Evolutionary conservation across 2,329 filamentous ascomycete species (phyloP).

Genomic region (Fusarium chaquense): DNA sequence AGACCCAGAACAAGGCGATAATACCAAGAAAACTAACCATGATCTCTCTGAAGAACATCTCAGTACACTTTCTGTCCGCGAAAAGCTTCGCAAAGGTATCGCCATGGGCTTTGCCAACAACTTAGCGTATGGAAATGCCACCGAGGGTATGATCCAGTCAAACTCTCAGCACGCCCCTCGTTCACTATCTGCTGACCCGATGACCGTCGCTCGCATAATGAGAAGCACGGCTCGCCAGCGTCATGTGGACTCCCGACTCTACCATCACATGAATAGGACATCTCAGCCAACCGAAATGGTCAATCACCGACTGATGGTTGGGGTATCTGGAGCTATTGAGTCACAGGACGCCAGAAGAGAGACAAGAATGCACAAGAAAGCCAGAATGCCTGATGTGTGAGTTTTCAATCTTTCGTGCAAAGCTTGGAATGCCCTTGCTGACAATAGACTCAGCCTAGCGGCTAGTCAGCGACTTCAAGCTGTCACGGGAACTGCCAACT

Average conservation of each 20-base stretch:
- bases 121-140: neutral
- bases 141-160: neutral
- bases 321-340: slow-evolving; percentile 6
- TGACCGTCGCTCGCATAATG: slow-evolving; percentile 25
- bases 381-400: slow-evolving; percentile 18
- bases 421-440: neutral
- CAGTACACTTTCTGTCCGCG: slow-evolving; percentile 22
- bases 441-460: slow-evolving; percentile 13
- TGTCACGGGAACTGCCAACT: slow-evolving; percentile 31
- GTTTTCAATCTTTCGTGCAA: neutral
- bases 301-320: slow-evolving; percentile 8
- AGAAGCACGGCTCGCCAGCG: slow-evolving; percentile 3
- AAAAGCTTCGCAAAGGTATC: slow-evolving; percentile 41
- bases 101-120: slow-evolving; percentile 32
- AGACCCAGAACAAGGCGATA: neutral
- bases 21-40: neutral
- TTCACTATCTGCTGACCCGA: neutral
- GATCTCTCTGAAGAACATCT: slow-evolving; percentile 32
- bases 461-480: slow-evolving; percentile 37
- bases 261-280: neutral
- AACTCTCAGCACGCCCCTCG: neutral
- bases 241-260: slow-evolving; percentile 16
- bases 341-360: neutral
- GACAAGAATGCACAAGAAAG: slow-evolving; percentile 13
- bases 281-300: neutral